Evolutionary conservation across 495 filamentous ascomycete genomes (phyloP).

Genomic region (Lineolata rhizophorae): DNA sequence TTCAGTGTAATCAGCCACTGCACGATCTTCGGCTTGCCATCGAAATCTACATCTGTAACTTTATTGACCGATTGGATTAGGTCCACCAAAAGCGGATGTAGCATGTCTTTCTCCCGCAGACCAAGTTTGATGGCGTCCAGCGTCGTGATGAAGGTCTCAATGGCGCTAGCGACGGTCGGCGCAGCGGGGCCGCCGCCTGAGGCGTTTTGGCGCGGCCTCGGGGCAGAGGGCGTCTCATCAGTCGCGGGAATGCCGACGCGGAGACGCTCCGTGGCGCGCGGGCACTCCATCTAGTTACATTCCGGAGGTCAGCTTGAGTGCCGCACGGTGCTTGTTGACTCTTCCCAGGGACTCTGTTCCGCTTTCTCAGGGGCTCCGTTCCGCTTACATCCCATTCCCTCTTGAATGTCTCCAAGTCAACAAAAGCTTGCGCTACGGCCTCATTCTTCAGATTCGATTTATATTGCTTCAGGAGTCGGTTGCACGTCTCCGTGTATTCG

Average conservation of each 20-base stretch:
- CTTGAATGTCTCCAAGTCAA: slow-evolving; percentile 85
- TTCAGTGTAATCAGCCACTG: slow-evolving; percentile 95
- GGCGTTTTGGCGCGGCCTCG: slow-evolving; percentile 18
- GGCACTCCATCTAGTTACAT: slow-evolving; percentile 58
- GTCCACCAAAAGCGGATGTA: slow-evolving; percentile 82
- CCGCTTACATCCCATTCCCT: slow-evolving; percentile 62
- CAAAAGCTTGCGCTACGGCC: slow-evolving; percentile 59
- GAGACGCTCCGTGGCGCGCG: slow-evolving; percentile 78
- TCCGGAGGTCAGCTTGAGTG: neutral
- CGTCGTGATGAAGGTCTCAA: slow-evolving; percentile 96
- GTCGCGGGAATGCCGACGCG: slow-evolving; percentile 66
- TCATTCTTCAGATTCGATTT: slow-evolving; percentile 81
- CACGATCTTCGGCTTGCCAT: slow-evolving; percentile 86
- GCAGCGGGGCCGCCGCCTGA: slow-evolving; percentile 28
- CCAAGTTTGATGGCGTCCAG: slow-evolving; percentile 81
- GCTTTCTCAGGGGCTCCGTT: too few species aligned
- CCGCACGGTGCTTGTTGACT: neutral
- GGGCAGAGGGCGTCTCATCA: slow-evolving; percentile 28
- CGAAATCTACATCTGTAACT: slow-evolving; percentile 82
- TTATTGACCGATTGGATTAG: slow-evolving; percentile 93
- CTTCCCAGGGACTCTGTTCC: too few species aligned
- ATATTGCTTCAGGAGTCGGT: slow-evolving; percentile 86
- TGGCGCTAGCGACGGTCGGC: slow-evolving; percentile 46
- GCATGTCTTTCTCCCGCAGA: slow-evolving; percentile 76
- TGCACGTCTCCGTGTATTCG: slow-evolving; percentile 91